Evolutionary conservation across 2,329 filamentous ascomycete species (phyloP).

Genomic region (Arthroderma sp.): DNA sequence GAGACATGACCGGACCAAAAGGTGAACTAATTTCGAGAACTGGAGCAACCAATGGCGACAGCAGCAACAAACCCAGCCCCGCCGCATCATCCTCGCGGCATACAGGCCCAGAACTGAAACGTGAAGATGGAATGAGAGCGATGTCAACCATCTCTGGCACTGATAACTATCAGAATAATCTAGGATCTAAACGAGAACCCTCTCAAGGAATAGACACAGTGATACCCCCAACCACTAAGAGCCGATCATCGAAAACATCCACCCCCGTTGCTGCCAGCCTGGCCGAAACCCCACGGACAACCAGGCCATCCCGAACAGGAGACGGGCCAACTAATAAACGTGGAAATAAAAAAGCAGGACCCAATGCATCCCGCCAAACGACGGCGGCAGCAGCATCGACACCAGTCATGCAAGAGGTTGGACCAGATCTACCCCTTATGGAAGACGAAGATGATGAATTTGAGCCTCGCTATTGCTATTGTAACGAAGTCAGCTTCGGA

Average conservation of each 20-base stretch:
- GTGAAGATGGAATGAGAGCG: background rate
- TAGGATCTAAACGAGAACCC: background rate
- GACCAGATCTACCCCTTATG: conserved; percentile 28
- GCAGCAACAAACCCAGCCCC: conserved; percentile 9
- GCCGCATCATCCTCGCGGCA: background rate
- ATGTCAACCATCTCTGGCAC: background rate
- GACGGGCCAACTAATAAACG: conserved; percentile 15
- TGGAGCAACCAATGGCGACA: conserved; percentile 20
- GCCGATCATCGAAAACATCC: conserved; percentile 17
- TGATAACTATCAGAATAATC: background rate
- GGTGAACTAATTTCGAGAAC: conserved; percentile 3
- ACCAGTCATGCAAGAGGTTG: conserved; percentile 27
- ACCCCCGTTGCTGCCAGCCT: conserved; percentile 19
- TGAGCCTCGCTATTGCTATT: conserved; percentile 67
- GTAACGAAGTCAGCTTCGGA: conserved; percentile 66
- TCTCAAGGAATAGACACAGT: background rate
- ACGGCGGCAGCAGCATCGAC: conserved; percentile 17
- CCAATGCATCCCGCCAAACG: conserved; percentile 9
- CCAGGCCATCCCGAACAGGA: conserved; percentile 10
- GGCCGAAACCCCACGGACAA: conserved; percentile 14
- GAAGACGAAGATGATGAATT: conserved; percentile 50
- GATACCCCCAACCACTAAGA: conserved; percentile 8
- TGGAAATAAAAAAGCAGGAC: conserved; percentile 22
- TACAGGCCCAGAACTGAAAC: background rate
- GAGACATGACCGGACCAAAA: conserved; percentile 1